These are phyloP conservation scores for Solanum arcanum DNA, from an alignment of 257 asterid genomes.

Conservation along the genomic window DNA sequence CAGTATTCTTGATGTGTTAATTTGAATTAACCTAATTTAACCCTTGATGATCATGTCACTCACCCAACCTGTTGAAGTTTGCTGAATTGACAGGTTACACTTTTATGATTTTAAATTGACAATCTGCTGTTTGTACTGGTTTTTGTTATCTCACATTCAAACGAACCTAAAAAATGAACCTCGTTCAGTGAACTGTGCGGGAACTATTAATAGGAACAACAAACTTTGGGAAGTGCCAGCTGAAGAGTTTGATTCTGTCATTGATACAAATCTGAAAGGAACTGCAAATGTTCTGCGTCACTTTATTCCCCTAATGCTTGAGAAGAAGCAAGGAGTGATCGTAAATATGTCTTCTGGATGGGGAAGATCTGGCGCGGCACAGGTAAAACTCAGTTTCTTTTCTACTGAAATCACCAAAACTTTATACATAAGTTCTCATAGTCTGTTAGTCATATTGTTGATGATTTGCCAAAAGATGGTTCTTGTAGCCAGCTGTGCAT, in stretches of 20 bases:
- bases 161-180: not conserved
- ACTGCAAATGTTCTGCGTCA: slow-evolving; percentile 73
- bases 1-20: not conserved
- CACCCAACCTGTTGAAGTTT: not conserved
- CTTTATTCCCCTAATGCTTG: slow-evolving; percentile 81
- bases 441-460: not conserved
- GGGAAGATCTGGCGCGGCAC: slow-evolving; percentile 99
- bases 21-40: not conserved
- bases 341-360: slow-evolving; percentile 96
- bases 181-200: slow-evolving; percentile 84
- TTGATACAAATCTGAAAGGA: slow-evolving; percentile 87
- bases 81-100: not conserved
- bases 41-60: not conserved
- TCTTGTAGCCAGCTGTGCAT: not conserved
- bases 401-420: not conserved
- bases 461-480: not conserved
- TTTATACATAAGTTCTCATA: not conserved
- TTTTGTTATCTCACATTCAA: not conserved
- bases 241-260: slow-evolving; percentile 73
- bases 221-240: slow-evolving; percentile 90
- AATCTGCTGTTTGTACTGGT: not conserved
- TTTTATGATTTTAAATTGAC: not conserved
- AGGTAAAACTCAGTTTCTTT: slow-evolving; percentile 34
- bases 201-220: slow-evolving; percentile 81
- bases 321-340: slow-evolving; percentile 72